Conservation (phyloP, 2,329 filamentous ascomycete genomes). For the Ceratocystis huliohia region DNA sequence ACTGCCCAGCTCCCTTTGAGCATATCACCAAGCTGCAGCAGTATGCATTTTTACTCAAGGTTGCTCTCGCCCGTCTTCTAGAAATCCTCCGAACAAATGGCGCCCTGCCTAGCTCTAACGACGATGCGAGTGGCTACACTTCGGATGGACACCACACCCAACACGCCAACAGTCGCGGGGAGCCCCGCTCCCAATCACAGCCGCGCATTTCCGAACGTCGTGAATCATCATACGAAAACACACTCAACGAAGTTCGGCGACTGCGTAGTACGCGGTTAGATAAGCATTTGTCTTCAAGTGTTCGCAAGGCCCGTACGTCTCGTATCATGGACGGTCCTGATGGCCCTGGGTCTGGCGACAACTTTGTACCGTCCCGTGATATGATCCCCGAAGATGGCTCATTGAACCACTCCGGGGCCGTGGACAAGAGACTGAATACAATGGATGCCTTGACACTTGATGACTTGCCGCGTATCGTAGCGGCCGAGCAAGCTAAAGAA, state of each 20-base stretch:
- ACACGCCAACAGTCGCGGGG: slow-evolving; percentile 28
- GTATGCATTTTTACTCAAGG: slow-evolving; percentile 83
- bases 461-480: slow-evolving; percentile 91
- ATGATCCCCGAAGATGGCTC: slow-evolving; percentile 73
- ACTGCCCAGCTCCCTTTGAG: slow-evolving; percentile 45
- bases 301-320: slow-evolving; percentile 79
- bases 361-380: slow-evolving; percentile 31
- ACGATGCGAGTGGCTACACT: slow-evolving; percentile 59
- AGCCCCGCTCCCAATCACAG: slow-evolving; percentile 62
- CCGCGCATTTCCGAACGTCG: slow-evolving; percentile 45
- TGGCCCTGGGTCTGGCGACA: slow-evolving; percentile 59
- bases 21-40: slow-evolving; percentile 78
- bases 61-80: slow-evolving; percentile 78
- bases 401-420: slow-evolving; percentile 52
- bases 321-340: slow-evolving; percentile 79
- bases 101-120: slow-evolving; percentile 60
- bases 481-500: slow-evolving; percentile 86
- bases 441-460: slow-evolving; percentile 88
- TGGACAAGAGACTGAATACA: slow-evolving; percentile 75
- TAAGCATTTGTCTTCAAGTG: slow-evolving; percentile 84
- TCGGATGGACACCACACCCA: slow-evolving; percentile 37
- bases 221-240: slow-evolving; percentile 81
- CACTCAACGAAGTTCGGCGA: slow-evolving; percentile 85
- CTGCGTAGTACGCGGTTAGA: slow-evolving; percentile 87
- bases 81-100: slow-evolving; percentile 77